Conservation (phyloP, 2,329 filamentous ascomycete genomes). For the Waltergamsia citrina region DNA sequence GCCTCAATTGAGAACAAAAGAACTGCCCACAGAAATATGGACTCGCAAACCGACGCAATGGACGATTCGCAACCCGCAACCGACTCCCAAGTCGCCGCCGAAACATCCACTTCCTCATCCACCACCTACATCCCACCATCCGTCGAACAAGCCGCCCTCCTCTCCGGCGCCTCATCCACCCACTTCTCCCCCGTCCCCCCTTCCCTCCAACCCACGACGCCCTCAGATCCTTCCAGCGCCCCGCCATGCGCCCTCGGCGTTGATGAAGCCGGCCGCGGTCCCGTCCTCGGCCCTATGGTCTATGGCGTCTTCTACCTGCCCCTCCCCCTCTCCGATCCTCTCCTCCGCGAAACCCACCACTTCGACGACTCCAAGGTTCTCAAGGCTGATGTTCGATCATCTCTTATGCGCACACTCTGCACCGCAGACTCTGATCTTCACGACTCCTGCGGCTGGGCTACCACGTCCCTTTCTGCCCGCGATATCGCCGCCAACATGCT, state of each 20-base stretch:
- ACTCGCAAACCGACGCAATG: slow-evolving; percentile 19
- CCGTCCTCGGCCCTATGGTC: slow-evolving; percentile 78
- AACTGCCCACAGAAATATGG: too few species aligned
- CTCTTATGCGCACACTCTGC: slow-evolving; percentile 63
- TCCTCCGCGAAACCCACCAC: slow-evolving; percentile 70
- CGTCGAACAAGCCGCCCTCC: slow-evolving; percentile 44
- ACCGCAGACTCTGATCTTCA: slow-evolving; percentile 42
- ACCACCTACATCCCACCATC: slow-evolving; percentile 58
- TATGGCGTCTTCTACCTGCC: slow-evolving; percentile 71
- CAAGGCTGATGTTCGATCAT: slow-evolving; percentile 66
- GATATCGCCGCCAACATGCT: slow-evolving; percentile 78
- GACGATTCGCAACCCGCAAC: slow-evolving; percentile 29
- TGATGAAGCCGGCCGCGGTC: slow-evolving; percentile 88
- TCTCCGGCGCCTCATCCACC: slow-evolving; percentile 58
- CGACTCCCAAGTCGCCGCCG: slow-evolving; percentile 7
- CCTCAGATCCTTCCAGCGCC: slow-evolving; percentile 20
- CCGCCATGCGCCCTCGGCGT: slow-evolving; percentile 67
- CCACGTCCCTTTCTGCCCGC: slow-evolving; percentile 68
- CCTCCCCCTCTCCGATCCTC: slow-evolving; percentile 55
- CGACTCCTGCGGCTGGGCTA: slow-evolving; percentile 69
- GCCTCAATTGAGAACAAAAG: too few species aligned
- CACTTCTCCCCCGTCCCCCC: slow-evolving; percentile 63
- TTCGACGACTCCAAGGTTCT: slow-evolving; percentile 96
- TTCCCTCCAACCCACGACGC: slow-evolving; percentile 38
- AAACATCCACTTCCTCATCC: slow-evolving; percentile 1